Evolutionary conservation across 208 protist species (phyloP).

Genomic region (Leishmania major): DNA sequence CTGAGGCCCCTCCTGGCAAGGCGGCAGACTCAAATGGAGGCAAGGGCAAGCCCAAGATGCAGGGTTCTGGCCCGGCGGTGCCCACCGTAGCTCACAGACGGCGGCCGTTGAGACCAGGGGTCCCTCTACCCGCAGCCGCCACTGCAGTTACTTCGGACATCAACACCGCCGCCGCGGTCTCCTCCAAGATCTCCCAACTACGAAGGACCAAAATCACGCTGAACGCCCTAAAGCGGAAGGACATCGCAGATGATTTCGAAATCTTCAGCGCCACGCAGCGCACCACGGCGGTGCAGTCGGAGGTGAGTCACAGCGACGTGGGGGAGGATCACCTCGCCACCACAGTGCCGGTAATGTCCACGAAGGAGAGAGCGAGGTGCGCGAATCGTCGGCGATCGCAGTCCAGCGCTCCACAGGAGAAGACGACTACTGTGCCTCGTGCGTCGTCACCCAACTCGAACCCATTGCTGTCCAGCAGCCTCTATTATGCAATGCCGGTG

Average conservation of each 20-base stretch:
- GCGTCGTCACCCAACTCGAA: neutral
- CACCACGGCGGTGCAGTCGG: conserved; percentile 3
- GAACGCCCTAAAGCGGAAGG: conserved; percentile 75
- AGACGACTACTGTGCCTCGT: neutral
- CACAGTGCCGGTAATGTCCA: conserved; percentile 35
- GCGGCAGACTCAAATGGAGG: neutral
- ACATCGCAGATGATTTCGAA: conserved; percentile 74
- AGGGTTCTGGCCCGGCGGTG: neutral
- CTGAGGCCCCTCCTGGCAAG: neutral
- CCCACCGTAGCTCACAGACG: neutral
- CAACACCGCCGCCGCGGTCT: conserved; percentile 4
- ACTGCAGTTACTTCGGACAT: neutral
- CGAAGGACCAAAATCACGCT: conserved; percentile 70
- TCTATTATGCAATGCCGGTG: neutral
- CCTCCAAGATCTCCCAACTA: conserved; percentile 23
- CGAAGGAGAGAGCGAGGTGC: conserved; percentile 3
- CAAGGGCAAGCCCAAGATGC: conserved; percentile 5
- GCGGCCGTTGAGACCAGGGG: neutral
- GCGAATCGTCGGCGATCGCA: neutral
- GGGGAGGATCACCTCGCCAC: conserved; percentile 32
- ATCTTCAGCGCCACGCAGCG: conserved; percentile 53
- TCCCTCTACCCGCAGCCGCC: neutral
- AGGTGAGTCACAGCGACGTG: conserved; percentile 22
- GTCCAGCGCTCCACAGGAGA: neutral
- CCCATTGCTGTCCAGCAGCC: conserved; percentile 3